Evolutionary conservation across 495 filamentous ascomycete species (phyloP), one percentile per base, ranked within the genome.

Genomic region (Talaromyces thailandensis): DNA sequence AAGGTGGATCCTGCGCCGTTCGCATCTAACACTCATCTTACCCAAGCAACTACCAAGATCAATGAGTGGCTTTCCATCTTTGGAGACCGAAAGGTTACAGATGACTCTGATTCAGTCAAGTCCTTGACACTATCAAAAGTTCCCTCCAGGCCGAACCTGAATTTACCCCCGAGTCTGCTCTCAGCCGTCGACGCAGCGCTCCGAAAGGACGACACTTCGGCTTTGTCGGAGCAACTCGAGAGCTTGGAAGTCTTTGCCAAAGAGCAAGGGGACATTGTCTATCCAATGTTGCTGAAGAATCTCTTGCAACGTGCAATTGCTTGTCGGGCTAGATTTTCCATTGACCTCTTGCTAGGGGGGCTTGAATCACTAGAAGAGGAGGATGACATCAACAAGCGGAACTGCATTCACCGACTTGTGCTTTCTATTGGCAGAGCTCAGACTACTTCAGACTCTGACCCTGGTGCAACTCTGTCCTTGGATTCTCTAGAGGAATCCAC

Each of bases 331-430:
- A 85, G 80, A 64, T 67, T 72, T 16, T 93, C 85, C 65, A 87
- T 96, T 62, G 74, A 80, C n/a, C 77, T 79, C 45, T 81, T 97
- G 1, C 72, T 98, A 6, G 76, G 76, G 5, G 76, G 84, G 18
- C 82, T 93, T 32, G 81, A 83, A 6, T 83, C 82, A 3, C 79
- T 98, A 2, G 86, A 95, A 55, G 92, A 96, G 67, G 84, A 90
- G 2, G 88, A 93, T 67, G 94, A 97, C 72, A 89, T 98, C 65
- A 96, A 97, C 72, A 86, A 87, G 66, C 89, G 93, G 9, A 98
- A 96, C 68, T 93, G 91, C 67, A 84, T 98, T 24, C 94, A 98
- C 70, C 86, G 94, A 16, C 79, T 97, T 8, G 87, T 98, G 51
- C 95, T 97, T 64, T 85, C 88, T 9, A 93, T 96, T 66, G 93